A percentile compares a stretch with the other conserved stretches of the same genome.
Evolutionary conservation across 345 rosid species (phyloP).

Genomic region (Populus ilicifolia): DNA sequence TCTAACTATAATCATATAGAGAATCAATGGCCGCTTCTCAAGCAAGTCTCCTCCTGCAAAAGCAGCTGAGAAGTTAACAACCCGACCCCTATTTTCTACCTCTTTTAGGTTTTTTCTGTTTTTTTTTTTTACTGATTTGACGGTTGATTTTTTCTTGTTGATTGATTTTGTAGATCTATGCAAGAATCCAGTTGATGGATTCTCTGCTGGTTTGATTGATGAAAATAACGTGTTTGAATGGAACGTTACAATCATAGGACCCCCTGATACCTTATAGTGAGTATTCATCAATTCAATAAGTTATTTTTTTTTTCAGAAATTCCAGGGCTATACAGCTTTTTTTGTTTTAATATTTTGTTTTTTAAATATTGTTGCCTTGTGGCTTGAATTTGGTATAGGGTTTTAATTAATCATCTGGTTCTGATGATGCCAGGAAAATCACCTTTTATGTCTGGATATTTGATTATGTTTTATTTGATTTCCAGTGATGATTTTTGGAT

Average conservation of each 20-base stretch:
- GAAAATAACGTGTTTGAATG: constrained; percentile 91
- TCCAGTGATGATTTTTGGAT: not conserved
- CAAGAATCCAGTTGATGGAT: constrained; percentile 91
- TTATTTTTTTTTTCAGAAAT: not conserved
- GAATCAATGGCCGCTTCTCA: constrained; percentile 44
- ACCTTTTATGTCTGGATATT: not conserved
- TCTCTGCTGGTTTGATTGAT: constrained; percentile 96
- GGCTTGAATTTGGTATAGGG: not conserved
- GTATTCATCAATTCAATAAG: constrained; percentile 9
- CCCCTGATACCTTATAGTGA: constrained; percentile 92
- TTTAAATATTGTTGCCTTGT: not conserved
- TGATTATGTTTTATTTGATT: not conserved
- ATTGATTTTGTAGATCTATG: constrained; percentile 77
- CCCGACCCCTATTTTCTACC: not conserved
- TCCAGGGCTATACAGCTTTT: not conserved
- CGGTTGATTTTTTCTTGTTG: not conserved
- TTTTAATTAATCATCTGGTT: not conserved
- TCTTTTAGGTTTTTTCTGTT: not conserved
- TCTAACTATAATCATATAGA: not conserved
- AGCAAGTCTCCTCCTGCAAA: constrained; percentile 91
- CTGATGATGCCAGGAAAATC: not conserved
- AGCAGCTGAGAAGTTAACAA: constrained; percentile 74
- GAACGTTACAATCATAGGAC: constrained; percentile 92
- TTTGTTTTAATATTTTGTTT: not conserved
- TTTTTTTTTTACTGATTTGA: not conserved